Percentiles rank a stretch among this genome's conserved stretches.
Conservation (phyloP, 257 asterid species). For the Solanum lycopersicoides region DNA sequence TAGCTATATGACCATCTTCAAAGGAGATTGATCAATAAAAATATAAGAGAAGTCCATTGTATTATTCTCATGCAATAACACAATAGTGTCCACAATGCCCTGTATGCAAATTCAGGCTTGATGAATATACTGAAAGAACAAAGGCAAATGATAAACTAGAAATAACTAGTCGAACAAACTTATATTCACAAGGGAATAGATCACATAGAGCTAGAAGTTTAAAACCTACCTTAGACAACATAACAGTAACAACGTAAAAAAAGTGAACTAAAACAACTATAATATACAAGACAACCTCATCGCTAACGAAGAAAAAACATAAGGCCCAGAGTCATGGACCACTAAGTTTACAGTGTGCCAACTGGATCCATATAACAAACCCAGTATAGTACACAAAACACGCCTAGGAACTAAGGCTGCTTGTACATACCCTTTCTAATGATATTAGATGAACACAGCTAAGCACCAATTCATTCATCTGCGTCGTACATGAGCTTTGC, state of each 20-base stretch:
- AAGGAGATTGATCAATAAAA: background rate
- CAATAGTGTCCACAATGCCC: background rate
- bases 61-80: background rate
- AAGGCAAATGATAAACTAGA: background rate
- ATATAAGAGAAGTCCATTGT: no score
- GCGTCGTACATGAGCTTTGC: conserved; percentile 64
- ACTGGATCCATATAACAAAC: conserved; percentile 7
- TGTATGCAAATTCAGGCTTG: no score
- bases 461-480: conserved; percentile 20
- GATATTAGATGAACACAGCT: background rate
- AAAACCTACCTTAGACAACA: background rate
- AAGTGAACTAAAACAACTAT: background rate
- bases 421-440: background rate
- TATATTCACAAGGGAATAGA: background rate
- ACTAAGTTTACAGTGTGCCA: background rate
- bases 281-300: conserved; percentile 18
- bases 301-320: background rate
- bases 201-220: background rate
- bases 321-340: background rate
- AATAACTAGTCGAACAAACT: background rate
- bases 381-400: background rate
- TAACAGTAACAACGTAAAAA: background rate
- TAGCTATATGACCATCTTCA: background rate
- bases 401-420: background rate
- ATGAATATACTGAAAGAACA: background rate